Base-by-base conservation (phyloP, 768 basidiomycete species). In the Amanita fuliginea region DNA sequence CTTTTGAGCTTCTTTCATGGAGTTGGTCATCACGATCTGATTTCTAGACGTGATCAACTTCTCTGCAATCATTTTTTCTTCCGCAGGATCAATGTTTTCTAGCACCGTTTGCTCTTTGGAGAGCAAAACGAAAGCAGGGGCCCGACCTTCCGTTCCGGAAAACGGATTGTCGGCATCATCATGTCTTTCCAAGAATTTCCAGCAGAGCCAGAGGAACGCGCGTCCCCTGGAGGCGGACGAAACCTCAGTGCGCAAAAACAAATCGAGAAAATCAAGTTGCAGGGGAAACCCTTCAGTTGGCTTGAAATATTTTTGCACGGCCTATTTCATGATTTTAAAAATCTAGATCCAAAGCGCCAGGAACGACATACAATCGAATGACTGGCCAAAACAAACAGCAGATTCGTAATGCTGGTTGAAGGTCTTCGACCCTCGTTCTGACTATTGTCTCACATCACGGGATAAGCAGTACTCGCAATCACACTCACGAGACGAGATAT, bases 151-250 rank as follows among this genome's bases (percentile, higher is more conserved):
- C 26, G 64, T 72, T 57, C 80, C 77, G 36, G 76, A 69, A 59
- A 87, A 87, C 0, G 84, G 81, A 55, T 86, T 86, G 8, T 54
- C 49, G 4, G 57, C 57, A 33, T 60, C 57, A 42, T 72, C 65
- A 53, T 73, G 66, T 35, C 72, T 64, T 60, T 88, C 85, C 53
- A 86, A 73, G 60, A 87, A 86, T 59, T 84, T 79, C 66, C 78
- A 92, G 59, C 91, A 75, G 49, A 93, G 73, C 84, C 86, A 91
- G 24, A 95, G 75, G 63, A 95, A 91, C 2, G 83, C 86, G 39
- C 68, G 73, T 6, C 86, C 88, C 39, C 92, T 83, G 46, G 82
- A 80, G 5, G 65, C 61, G 1, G 90, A 90, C 6, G 87, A 81
- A 39, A 89, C 72, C 55, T 85, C 78, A 8, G 62, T 62, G 21